These are phyloP conservation scores for Scleroderma bovista DNA, from an alignment of 768 basidiomycete genomes.

Conservation along the genomic window DNA sequence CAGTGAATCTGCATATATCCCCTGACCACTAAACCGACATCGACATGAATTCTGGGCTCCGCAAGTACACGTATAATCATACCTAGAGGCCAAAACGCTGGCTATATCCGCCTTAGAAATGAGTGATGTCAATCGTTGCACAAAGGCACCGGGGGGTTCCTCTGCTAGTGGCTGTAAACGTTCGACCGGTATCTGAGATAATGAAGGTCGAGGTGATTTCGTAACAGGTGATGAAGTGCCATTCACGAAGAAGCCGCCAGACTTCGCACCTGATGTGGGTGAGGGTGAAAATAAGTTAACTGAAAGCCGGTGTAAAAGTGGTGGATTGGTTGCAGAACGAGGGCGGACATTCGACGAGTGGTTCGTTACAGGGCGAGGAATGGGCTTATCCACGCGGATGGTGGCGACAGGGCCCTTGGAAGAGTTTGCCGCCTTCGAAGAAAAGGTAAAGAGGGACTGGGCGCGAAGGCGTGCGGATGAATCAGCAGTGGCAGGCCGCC, in stretches of 20 bases:
- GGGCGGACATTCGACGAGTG: slow-evolving; percentile 36
- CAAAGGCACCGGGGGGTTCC: slow-evolving; percentile 68
- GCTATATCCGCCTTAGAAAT: slow-evolving; percentile 79
- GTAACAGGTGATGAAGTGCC: slow-evolving; percentile 20
- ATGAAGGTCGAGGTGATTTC: slow-evolving; percentile 41
- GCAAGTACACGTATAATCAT: slow-evolving; percentile 9
- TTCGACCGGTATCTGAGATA: slow-evolving; percentile 38
- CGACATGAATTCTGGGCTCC: slow-evolving; percentile 5
- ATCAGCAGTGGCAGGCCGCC: slow-evolving; percentile 42
- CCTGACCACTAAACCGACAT: slow-evolving; percentile 50
- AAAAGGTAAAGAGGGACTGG: slow-evolving; percentile 24
- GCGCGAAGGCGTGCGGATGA: slow-evolving; percentile 26
- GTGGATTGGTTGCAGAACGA: slow-evolving; percentile 59
- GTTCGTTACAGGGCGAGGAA: slow-evolving; percentile 12
- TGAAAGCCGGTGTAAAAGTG: slow-evolving; percentile 64
- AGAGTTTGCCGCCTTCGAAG: slow-evolving; percentile 13
- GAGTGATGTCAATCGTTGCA: slow-evolving; percentile 55
- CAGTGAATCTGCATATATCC: slow-evolving; percentile 65
- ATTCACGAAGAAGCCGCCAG: slow-evolving; percentile 6
- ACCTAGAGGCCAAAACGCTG: slow-evolving; percentile 79
- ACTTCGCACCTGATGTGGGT: slow-evolving; percentile 28
- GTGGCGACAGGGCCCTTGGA: slow-evolving; percentile 8
- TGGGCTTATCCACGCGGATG: slow-evolving; percentile 1
- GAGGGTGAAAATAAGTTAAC: slow-evolving; percentile 54
- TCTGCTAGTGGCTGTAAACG: slow-evolving; percentile 51